Evolutionary conservation across 2,329 filamentous ascomycete genomes (phyloP), one percentile per base, ranked within the genome.

Genomic region (Hypoxylon sp.): DNA sequence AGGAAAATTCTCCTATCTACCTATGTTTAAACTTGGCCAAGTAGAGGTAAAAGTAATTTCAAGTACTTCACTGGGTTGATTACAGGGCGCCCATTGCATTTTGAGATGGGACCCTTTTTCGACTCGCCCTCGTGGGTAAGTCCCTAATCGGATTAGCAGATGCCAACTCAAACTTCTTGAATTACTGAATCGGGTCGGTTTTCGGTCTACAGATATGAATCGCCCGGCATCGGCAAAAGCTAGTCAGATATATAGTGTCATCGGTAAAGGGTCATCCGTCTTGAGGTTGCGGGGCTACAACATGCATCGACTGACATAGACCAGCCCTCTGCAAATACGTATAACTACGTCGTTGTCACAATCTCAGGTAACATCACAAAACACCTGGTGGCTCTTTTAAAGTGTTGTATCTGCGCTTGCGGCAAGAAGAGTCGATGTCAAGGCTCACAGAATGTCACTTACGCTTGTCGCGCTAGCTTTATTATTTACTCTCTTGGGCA

Each of bases 141-240:
- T 33, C 30, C 30, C 4, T 12, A 33, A 33, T 33, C 2, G 9
- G 9, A 14, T 33, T 33, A 33, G 11, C 11, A 33, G 14, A 9
- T 33, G 4, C 30, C 30, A 33, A 33, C 30, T 33, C 12, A 9
- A 14, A 33, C 30, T 33, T 33, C 11, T 12, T 6, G 24, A 26
- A 26, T 11, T 33, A 33, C 11, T 12, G 9, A 33, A 12, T 12
- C 30, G 4, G 9, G 4, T 33, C 9, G 30, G 11, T 2, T 12
- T 3, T 33, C 14, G 14, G 9, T 12, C 30, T 33, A 33, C 11
- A 2, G 30, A 33, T 4, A 16, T 85, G n/a, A 54, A 22, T 18
- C n/a, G 52, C 44, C 60, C 60, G 60, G 60, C 60, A 63, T 63
- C 53, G 60, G 60, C 53, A 48, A 26, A 40, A 40, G 26, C 32